A percentile compares a stretch with the other conserved stretches of the same genome.
Conservation (phyloP, 1,139 yeast genomes). For the Nakaseomyces nivariensis region DNA sequence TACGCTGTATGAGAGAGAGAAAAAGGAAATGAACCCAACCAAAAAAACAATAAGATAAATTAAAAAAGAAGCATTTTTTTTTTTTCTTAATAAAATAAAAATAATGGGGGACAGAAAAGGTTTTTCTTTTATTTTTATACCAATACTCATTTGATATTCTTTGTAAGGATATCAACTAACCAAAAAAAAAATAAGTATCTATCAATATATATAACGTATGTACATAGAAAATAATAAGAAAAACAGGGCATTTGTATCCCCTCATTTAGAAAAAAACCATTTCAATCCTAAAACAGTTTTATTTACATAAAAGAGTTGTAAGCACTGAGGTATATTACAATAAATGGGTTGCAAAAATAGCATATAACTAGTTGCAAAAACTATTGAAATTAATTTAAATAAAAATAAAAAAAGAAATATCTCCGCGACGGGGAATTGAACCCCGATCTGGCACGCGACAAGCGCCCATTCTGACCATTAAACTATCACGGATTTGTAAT, state of each 20-base stretch:
- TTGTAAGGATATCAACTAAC: too few relatives aligned
- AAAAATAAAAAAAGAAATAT: constrained; percentile 9
- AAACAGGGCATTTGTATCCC: not conserved
- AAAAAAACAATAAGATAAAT: not conserved
- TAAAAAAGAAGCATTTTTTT: not conserved
- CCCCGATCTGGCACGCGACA: constrained; percentile 34
- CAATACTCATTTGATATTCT: too few relatives aligned
- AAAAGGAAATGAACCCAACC: not conserved
- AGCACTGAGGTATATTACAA: not conserved
- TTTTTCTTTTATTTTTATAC: not conserved
- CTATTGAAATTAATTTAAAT: not conserved
- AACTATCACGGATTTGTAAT: constrained; percentile 26
- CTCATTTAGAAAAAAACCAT: not conserved
- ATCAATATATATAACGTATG: too few relatives aligned
- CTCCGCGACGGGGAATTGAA: constrained; percentile 34
- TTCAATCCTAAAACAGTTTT: too few relatives aligned
- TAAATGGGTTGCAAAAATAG: not conserved
- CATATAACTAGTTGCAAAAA: too few relatives aligned
- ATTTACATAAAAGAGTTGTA: too few relatives aligned
- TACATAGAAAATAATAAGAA: too few relatives aligned
- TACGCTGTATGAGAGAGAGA: constrained; percentile 62
- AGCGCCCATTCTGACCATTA: constrained; percentile 33
- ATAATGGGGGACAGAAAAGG: too few relatives aligned
- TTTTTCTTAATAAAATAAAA: not conserved
- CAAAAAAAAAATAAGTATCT: too few relatives aligned